Conservation (phyloP, 768 basidiomycete species). For the Tylopilus intermedius region DNA sequence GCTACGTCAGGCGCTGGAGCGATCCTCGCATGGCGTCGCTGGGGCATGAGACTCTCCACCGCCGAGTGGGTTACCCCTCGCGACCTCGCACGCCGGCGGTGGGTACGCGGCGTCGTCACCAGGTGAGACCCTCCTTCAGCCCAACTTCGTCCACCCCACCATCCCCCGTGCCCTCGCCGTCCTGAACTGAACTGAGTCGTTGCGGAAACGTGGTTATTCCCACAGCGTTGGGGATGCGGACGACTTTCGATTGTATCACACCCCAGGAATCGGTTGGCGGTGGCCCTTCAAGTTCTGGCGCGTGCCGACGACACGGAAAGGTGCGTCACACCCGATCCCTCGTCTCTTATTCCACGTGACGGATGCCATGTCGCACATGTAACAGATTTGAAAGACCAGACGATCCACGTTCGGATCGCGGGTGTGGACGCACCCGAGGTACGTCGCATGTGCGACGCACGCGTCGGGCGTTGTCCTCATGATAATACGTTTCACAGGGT, state of each 20-base stretch:
- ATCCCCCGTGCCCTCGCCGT: background rate
- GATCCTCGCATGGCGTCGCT: slow-evolving; percentile 41
- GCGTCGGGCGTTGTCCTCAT: background rate
- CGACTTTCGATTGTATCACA: slow-evolving; percentile 83
- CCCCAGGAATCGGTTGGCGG: slow-evolving; percentile 68
- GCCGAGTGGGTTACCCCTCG: slow-evolving; percentile 68
- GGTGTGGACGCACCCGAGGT: slow-evolving; percentile 95
- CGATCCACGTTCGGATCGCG: slow-evolving; percentile 82
- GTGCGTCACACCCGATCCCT: slow-evolving; percentile 27
- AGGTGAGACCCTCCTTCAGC: slow-evolving; percentile 44
- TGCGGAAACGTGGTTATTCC: background rate
- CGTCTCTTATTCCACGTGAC: background rate
- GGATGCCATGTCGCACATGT: background rate
- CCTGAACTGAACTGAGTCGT: background rate
- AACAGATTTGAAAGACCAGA: slow-evolving; percentile 70
- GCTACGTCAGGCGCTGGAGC: slow-evolving; percentile 8
- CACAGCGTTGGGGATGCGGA: slow-evolving; percentile 80
- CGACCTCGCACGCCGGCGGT: slow-evolving; percentile 50
- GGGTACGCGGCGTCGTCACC: slow-evolving; percentile 79
- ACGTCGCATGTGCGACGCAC: background rate
- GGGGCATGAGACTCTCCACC: slow-evolving; percentile 55
- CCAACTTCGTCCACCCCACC: background rate
- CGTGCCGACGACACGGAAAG: slow-evolving; percentile 57
- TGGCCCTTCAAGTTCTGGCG: slow-evolving; percentile 68
- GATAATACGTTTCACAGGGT: slow-evolving; percentile 37